Percentiles rank a stretch among this genome's conserved stretches.
These are phyloP conservation scores for Vicia villosa DNA, from an alignment of 306 rosid genomes.

Conservation along the genomic window DNA sequence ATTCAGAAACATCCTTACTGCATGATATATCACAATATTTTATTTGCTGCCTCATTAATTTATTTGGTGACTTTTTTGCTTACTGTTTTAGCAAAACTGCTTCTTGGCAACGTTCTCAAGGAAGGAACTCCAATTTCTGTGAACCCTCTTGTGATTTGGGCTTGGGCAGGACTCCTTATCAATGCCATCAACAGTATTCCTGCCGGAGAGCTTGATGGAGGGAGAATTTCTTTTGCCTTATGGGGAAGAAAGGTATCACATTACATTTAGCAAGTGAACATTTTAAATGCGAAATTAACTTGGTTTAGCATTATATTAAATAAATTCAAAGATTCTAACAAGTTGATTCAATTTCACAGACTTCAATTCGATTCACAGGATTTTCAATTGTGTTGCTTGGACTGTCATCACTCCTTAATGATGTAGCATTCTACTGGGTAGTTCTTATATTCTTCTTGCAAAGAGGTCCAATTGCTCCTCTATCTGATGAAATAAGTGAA, in stretches of 20 bases:
- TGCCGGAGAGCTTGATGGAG: slow-evolving; percentile 98
- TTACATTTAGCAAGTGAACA: slow-evolving; percentile 20
- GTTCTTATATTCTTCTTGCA: slow-evolving; percentile 89
- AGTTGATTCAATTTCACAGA: slow-evolving; percentile 49
- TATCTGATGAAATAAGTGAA: slow-evolving; percentile 82
- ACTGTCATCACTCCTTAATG: slow-evolving; percentile 71
- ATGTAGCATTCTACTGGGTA: slow-evolving; percentile 97
- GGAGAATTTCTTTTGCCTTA: slow-evolving; percentile 80
- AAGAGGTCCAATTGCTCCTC: slow-evolving; percentile 97
- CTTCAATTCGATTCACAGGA: slow-evolving; percentile 77
- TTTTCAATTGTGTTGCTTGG: slow-evolving; percentile 78
- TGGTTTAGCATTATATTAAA: slow-evolving; percentile 12
- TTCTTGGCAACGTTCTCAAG: slow-evolving; percentile 81
- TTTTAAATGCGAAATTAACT: slow-evolving; percentile 9
- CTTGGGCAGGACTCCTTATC: slow-evolving; percentile 99
- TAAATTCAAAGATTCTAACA: slow-evolving; percentile 18
- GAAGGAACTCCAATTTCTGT: slow-evolving; percentile 87
- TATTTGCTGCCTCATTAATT: slow-evolving; percentile 31
- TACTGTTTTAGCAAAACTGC: slow-evolving; percentile 71
- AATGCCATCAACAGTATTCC: slow-evolving; percentile 98
- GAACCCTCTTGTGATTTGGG: slow-evolving; percentile 96
- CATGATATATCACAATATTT: slow-evolving; percentile 3
- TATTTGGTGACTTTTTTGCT: slow-evolving; percentile 25
- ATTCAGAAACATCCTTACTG: neutral
- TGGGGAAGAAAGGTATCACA: slow-evolving; percentile 97